Evolutionary conservation across 202 grass and related monocot genomes (phyloP), one percentile per base, ranked within the genome.

Genomic region (Setaria viridis): DNA sequence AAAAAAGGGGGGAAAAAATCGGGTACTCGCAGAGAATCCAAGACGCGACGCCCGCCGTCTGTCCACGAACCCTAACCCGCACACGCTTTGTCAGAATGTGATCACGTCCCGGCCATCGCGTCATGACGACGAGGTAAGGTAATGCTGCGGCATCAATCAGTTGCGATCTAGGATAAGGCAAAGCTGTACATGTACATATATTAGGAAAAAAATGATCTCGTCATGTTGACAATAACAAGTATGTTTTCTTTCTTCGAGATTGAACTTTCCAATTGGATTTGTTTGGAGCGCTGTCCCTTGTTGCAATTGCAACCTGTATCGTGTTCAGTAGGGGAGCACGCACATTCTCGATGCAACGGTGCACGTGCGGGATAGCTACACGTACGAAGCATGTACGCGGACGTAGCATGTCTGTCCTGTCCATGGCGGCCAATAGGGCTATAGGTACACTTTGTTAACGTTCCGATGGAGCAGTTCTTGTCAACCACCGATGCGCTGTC

Each of bases 91-190:
- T 81, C 43, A 62, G 77, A 72, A 86, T 51, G 67, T 33, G 49
- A 67, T 81, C n/a, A 72, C 25, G 83, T 60, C 67, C 21, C 46
- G 21, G 32, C 51, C 81, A 74, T 76, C 69, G 42, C 82, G 77
- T 76, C 82, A 85, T 49, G 45, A 64, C 46, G 56, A 11, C 46
- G 56, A 11, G 9, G 57, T 29, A 25, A 45, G 16, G 35, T 39
- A 65, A 34, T 20, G 37, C 66, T 45, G 37, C 51, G 0, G 8
- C 70, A 34, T 35, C 71, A 10, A 74, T 34, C 5, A n/a, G 41
- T 15, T 4, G 11, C 70, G 20, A 30, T 68, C 14, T 3, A 41
- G 16, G 37, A 58, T 48, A 79, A 73, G 34, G 6, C 62, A 65
- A 30, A 2, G 16, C 32, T 9, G 54, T 2, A 56, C 4, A 1